Conservation (phyloP, 345 rosid genomes). For the Kernera saxatilis region DNA sequence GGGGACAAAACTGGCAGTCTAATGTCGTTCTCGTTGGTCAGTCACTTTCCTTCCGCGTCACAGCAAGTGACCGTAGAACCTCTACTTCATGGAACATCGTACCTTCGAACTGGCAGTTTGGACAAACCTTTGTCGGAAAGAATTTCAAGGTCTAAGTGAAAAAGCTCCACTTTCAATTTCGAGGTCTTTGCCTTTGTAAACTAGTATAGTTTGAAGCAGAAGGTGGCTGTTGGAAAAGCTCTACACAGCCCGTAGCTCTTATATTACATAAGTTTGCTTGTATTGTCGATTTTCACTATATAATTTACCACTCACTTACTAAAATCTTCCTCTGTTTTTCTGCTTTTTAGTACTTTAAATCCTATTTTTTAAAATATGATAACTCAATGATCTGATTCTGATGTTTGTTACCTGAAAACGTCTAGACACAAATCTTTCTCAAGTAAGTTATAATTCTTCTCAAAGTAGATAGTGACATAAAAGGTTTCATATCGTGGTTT, state of each 20-base stretch:
- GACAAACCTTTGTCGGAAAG: constrained; percentile 73
- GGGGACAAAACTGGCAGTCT: constrained; percentile 79
- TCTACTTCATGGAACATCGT: constrained; percentile 74
- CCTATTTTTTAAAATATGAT: too few relatives aligned
- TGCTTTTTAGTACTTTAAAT: too few relatives aligned
- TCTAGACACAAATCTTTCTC: too few relatives aligned
- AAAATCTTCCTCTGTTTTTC: too few relatives aligned
- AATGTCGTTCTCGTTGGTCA: constrained; percentile 55
- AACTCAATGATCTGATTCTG: too few relatives aligned
- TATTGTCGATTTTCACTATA: not conserved
- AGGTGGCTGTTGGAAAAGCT: constrained; percentile 15
- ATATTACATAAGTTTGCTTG: not conserved
- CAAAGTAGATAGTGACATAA: too few relatives aligned
- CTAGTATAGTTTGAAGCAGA: too few relatives aligned
- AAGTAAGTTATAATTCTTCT: too few relatives aligned
- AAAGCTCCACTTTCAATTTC: not conserved
- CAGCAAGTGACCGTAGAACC: constrained; percentile 55
- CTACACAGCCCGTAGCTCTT: constrained; percentile 20
- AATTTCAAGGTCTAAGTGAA: constrained; percentile 50
- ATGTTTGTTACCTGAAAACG: too few relatives aligned
- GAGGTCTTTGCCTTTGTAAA: not conserved
- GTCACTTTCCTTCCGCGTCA: constrained; percentile 69
- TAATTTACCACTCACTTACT: not conserved
- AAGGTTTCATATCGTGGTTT: too few relatives aligned
- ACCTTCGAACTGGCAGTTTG: constrained; percentile 66